Evolutionary conservation across 2,329 filamentous ascomycete species (phyloP).

Genomic region (Talaromyces sp.): DNA sequence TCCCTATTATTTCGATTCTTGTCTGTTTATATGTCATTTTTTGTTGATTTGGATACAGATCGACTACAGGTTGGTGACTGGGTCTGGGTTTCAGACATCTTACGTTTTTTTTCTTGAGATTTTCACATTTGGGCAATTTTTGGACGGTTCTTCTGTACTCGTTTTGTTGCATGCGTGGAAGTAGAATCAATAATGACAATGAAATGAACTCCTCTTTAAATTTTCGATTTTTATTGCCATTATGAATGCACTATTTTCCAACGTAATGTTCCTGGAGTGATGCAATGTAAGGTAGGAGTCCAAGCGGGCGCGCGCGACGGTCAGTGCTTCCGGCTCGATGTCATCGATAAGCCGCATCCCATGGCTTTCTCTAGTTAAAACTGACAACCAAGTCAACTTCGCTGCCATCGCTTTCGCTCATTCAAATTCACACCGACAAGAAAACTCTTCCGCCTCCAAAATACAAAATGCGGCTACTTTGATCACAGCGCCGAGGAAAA

Average conservation of each 20-base stretch:
- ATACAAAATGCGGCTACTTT: background rate
- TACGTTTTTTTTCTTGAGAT: background rate
- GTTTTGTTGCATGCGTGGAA: background rate
- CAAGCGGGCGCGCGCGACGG: background rate
- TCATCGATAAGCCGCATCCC: background rate
- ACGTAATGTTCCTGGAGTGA: background rate
- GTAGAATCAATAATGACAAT: background rate
- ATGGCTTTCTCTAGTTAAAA: background rate
- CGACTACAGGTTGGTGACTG: background rate
- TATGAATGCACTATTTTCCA: background rate
- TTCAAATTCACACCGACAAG: background rate
- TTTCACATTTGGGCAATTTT: background rate
- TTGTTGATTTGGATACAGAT: background rate
- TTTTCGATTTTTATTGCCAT: background rate
- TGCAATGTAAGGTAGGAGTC: background rate
- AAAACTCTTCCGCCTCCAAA: background rate
- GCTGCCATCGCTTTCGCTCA: background rate
- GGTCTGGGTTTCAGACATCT: background rate
- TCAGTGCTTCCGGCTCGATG: background rate
- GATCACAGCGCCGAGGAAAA: background rate
- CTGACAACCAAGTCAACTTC: background rate
- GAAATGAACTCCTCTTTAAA: background rate
- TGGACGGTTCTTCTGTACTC: background rate
- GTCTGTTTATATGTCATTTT: background rate
- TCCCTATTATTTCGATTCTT: conserved; percentile 5